phyloP scores from a whole-genome alignment of 1,284 basidiomycete genomes.

The Microbotryum scabiosae region DNA sequence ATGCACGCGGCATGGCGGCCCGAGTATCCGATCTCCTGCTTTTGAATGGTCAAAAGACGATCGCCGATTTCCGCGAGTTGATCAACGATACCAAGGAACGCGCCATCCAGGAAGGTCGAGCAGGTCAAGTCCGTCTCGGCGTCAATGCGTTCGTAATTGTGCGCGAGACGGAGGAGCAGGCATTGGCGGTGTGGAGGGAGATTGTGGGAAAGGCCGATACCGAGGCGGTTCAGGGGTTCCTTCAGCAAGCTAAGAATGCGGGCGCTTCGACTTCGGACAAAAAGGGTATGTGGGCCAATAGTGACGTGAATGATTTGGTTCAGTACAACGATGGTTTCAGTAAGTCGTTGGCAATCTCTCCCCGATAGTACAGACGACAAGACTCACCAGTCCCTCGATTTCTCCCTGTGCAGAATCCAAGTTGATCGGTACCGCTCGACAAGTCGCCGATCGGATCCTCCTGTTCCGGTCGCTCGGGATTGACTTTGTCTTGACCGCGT shows the following conservation, averaged over 20 bases:
- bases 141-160: slow-evolving; percentile 18
- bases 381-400: too few species aligned
- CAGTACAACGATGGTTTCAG: slow-evolving; percentile 25
- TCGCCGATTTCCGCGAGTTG: slow-evolving; percentile 5
- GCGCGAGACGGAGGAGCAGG: slow-evolving; percentile 16
- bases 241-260: slow-evolving; percentile 15
- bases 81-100: slow-evolving; percentile 10
- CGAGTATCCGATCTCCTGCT: slow-evolving; percentile 11
- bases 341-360: too few species aligned
- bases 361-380: too few species aligned
- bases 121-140: slow-evolving; percentile 2
- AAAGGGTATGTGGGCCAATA: slow-evolving; percentile 23
- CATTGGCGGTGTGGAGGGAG: slow-evolving; percentile 8
- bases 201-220: slow-evolving; percentile 11
- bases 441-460: slow-evolving; percentile 20
- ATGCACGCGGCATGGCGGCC: slow-evolving; percentile 12
- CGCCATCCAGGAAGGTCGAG: slow-evolving; percentile 7
- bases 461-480: slow-evolving; percentile 17
- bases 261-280: slow-evolving; percentile 8
- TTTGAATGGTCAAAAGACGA: slow-evolving; percentile 18
- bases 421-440: slow-evolving; percentile 15
- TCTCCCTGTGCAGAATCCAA: not conserved
- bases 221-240: slow-evolving; percentile 6
- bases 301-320: slow-evolving; percentile 10
- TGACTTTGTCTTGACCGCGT: slow-evolving; percentile 12